phyloP scores from a whole-genome alignment of 805 yeast genomes.

The Blastobotrys americana region DNA sequence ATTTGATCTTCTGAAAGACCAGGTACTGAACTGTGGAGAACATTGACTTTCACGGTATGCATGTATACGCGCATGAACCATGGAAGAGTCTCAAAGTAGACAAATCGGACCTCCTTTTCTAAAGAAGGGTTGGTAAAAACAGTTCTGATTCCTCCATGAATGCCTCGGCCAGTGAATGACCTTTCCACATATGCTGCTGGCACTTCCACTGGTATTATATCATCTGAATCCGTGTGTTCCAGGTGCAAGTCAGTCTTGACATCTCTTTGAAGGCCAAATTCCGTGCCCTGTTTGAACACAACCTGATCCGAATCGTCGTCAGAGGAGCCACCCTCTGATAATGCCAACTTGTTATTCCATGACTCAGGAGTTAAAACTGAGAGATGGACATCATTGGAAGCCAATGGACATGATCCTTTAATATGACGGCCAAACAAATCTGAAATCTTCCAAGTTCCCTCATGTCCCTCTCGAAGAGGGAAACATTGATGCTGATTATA shows the following conservation, averaged over 20 bases:
- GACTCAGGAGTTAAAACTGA: conserved; percentile 11
- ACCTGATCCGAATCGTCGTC: neutral
- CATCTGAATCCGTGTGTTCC: conserved; percentile 20
- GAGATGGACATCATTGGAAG: conserved; percentile 34
- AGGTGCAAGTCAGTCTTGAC: conserved; percentile 32
- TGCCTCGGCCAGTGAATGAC: conserved; percentile 86
- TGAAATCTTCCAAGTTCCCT: conserved; percentile 45
- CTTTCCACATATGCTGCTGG: conserved; percentile 74
- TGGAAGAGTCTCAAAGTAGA: conserved; percentile 77
- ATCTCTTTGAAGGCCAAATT: neutral
- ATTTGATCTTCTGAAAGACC: conserved; percentile 25
- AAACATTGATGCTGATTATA: conserved; percentile 64
- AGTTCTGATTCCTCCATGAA: conserved; percentile 79
- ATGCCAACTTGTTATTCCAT: conserved; percentile 8
- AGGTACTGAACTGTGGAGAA: conserved; percentile 18
- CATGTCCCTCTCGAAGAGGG: conserved; percentile 52
- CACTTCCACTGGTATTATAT: conserved; percentile 32
- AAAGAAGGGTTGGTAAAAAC: conserved; percentile 62
- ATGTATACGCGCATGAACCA: conserved; percentile 87
- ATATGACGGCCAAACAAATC: conserved; percentile 66
- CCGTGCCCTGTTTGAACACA: conserved; percentile 2
- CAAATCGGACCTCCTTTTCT: conserved; percentile 39
- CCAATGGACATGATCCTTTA: conserved; percentile 56
- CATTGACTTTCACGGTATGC: conserved; percentile 49
- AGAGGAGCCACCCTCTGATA: neutral